Evolutionary conservation across 2,329 filamentous ascomycete species (phyloP).

Genomic region (Mariannaea elegans): DNA sequence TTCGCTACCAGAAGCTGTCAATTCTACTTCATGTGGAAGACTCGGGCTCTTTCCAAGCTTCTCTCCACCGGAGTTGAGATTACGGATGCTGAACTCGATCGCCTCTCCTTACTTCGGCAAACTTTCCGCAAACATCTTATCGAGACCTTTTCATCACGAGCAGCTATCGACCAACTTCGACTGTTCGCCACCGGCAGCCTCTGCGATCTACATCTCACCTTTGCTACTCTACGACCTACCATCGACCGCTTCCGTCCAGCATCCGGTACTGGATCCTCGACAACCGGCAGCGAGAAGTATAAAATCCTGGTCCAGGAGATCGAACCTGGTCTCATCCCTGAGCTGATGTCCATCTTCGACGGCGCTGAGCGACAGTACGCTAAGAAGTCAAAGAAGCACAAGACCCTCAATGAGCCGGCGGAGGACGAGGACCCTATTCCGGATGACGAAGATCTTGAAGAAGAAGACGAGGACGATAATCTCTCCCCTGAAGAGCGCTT

Average conservation of each 20-base stretch:
- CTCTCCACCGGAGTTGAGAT: constrained; percentile 65
- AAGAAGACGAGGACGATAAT: constrained; percentile 64
- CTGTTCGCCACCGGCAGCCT: constrained; percentile 78
- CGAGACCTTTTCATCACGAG: constrained; percentile 72
- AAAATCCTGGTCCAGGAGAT: constrained; percentile 72
- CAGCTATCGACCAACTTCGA: constrained; percentile 80
- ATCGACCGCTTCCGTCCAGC: constrained; percentile 52
- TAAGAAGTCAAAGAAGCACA: constrained; percentile 68
- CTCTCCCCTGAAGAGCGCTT: constrained; percentile 66
- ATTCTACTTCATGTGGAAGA: constrained; percentile 97
- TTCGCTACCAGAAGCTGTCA: constrained; percentile 79
- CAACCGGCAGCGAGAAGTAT: constrained; percentile 42
- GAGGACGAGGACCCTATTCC: constrained; percentile 79
- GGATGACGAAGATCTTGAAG: constrained; percentile 63
- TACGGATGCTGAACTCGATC: constrained; percentile 66
- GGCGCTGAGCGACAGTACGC: constrained; percentile 80
- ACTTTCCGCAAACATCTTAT: constrained; percentile 71
- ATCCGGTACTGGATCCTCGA: constrained; percentile 34
- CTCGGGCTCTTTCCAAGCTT: constrained; percentile 65
- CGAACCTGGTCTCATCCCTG: constrained; percentile 67
- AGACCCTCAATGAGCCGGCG: constrained; percentile 67
- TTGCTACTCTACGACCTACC: constrained; percentile 73
- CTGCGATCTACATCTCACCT: constrained; percentile 84
- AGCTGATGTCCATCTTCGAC: constrained; percentile 80
- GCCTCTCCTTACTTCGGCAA: constrained; percentile 64